Evolutionary conservation across 2,329 filamentous ascomycete genomes (phyloP).

Genomic region (Coniochaeta ligniaria): DNA sequence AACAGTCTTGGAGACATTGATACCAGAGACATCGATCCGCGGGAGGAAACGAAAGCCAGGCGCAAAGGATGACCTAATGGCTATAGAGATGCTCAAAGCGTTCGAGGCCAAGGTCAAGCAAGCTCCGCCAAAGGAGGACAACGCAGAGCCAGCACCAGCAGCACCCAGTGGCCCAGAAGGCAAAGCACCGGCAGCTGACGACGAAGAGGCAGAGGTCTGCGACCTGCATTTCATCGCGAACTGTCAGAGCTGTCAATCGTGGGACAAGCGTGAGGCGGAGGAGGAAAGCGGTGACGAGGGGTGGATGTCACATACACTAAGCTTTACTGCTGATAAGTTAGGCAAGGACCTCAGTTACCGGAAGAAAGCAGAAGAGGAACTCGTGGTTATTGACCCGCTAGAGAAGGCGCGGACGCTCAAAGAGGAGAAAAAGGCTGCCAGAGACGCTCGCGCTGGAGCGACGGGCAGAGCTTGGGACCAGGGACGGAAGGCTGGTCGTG

Average conservation of each 20-base stretch:
- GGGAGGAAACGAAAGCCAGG: conserved; percentile 64
- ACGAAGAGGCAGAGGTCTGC: conserved; percentile 70
- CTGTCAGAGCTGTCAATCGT: conserved; percentile 84
- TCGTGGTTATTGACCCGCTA: conserved; percentile 87
- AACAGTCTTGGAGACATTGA: conserved; percentile 64
- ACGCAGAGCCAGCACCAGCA: conserved; percentile 9
- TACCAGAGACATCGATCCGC: conserved; percentile 62
- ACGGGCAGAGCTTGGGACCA: conserved; percentile 54
- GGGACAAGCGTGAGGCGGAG: conserved; percentile 60
- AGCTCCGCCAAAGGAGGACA: conserved; percentile 30
- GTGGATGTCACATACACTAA: conserved; percentile 83
- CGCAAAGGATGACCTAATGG: conserved; percentile 51
- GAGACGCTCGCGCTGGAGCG: conserved; percentile 42
- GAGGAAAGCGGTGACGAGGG: conserved; percentile 55
- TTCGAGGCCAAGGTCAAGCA: conserved; percentile 73
- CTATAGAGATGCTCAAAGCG: conserved; percentile 65
- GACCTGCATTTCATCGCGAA: conserved; percentile 94
- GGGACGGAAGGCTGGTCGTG: conserved; percentile 32
- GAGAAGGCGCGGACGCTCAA: conserved; percentile 71
- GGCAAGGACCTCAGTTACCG: conserved; percentile 91
- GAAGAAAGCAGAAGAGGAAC: conserved; percentile 81
- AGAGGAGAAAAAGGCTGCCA: conserved; percentile 54
- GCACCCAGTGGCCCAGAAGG: conserved; percentile 12
- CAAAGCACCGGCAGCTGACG: conserved; percentile 24
- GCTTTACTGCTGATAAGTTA: conserved; percentile 80